Percentiles rank a stretch among this genome's conserved stretches.
Evolutionary conservation across 2,329 filamentous ascomycete species (phyloP).

Genomic region (Trichoderma pleuroti): DNA sequence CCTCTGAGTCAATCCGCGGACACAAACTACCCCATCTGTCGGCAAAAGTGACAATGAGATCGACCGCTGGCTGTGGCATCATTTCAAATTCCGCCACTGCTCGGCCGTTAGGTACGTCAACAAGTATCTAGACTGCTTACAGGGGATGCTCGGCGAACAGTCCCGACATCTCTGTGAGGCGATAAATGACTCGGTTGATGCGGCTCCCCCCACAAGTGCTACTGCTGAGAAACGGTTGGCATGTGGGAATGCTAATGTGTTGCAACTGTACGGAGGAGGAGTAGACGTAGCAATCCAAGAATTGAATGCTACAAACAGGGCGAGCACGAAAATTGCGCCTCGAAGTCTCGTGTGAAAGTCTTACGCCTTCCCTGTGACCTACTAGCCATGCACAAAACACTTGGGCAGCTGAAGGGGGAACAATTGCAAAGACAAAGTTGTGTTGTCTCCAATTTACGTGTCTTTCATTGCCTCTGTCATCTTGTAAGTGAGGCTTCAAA

Average conservation of each 20-base stretch:
- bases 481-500: neutral
- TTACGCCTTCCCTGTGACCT: neutral
- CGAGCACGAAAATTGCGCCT: neutral
- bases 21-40: neutral
- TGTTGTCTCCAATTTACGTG: neutral
- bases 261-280: neutral
- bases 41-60: neutral
- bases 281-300: neutral
- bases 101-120: neutral
- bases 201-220: neutral
- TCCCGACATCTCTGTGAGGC: neutral
- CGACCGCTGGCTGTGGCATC: neutral
- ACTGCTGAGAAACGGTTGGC: no score
- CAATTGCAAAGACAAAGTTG: neutral
- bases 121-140: neutral
- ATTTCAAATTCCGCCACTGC: neutral
- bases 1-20: neutral
- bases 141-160: neutral
- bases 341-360: neutral
- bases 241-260: neutral
- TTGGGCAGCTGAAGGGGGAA: neutral
- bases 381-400: neutral
- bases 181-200: neutral
- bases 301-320: neutral
- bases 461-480: neutral